phyloP scores from a whole-genome alignment of 73 alveolate species.

The Tetrahymena borealis region DNA sequence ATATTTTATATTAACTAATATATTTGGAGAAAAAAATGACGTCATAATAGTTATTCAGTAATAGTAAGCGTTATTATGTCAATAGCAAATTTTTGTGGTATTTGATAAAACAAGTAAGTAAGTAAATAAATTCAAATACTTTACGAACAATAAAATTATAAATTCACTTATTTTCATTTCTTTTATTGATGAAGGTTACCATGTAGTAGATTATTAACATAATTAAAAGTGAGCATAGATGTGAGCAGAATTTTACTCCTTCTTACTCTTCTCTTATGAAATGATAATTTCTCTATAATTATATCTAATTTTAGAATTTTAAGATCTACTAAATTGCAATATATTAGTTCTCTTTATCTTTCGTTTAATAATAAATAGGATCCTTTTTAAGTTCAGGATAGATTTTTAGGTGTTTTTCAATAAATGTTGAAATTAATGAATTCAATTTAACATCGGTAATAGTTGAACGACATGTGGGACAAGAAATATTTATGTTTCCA shows the following conservation, averaged over 20 bases:
- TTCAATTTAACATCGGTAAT: neutral
- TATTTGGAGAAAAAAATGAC: too few relatives aligned
- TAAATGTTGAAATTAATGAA: neutral
- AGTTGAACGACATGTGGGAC: neutral
- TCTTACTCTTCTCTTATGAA: neutral
- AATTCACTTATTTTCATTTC: neutral
- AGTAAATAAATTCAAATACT: too few relatives aligned
- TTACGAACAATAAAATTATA: neutral
- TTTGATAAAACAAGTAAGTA: too few relatives aligned
- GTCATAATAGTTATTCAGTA: too few relatives aligned
- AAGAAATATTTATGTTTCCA: neutral
- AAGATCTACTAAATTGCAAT: neutral
- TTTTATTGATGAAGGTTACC: neutral
- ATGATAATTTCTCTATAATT: neutral
- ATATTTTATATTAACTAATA: too few relatives aligned
- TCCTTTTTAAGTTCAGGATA: neutral
- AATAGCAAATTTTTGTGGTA: too few relatives aligned
- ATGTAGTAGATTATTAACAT: neutral
- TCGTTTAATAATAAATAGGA: neutral
- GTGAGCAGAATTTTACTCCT: neutral
- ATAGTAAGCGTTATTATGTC: too few relatives aligned
- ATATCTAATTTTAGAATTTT: neutral
- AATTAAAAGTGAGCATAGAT: neutral
- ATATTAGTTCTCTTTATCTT: neutral
- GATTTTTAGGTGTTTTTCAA: neutral